These are phyloP conservation scores for Saturnispora sekii DNA, from an alignment of 805 yeast species.

Conservation along the genomic window DNA sequence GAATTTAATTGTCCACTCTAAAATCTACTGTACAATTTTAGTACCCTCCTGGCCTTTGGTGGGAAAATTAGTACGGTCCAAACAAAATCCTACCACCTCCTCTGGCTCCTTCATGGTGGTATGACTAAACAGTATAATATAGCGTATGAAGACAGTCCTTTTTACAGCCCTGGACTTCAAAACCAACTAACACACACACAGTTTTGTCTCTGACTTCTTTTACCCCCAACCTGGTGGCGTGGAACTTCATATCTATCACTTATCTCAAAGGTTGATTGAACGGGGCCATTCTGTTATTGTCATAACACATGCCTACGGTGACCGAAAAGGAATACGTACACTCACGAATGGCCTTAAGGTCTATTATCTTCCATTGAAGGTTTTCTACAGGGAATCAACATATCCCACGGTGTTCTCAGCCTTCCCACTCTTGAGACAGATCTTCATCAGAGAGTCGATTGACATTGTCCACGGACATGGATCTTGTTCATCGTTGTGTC, in stretches of 20 bases:
- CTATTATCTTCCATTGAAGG: constrained; percentile 77
- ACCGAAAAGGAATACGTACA: constrained; percentile 71
- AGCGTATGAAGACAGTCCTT: background rate
- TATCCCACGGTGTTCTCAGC: constrained; percentile 85
- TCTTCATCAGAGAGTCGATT: constrained; percentile 74
- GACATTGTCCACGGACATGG: constrained; percentile 96
- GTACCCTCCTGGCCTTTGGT: no score
- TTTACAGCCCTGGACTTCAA: background rate
- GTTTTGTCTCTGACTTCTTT: constrained; percentile 88
- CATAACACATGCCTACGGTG: constrained; percentile 81
- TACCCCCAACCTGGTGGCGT: constrained; percentile 99
- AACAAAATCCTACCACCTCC: background rate
- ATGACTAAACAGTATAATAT: constrained; percentile 4
- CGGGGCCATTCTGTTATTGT: constrained; percentile 81
- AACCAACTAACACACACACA: constrained; percentile 5
- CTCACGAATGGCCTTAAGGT: constrained; percentile 88
- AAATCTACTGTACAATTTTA: background rate
- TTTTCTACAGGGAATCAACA: constrained; percentile 73
- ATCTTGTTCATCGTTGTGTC: constrained; percentile 74
- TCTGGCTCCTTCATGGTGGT: background rate
- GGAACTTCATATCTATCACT: constrained; percentile 87
- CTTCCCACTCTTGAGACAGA: constrained; percentile 78
- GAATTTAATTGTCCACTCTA: background rate
- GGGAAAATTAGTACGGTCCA: background rate
- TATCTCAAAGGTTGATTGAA: constrained; percentile 71